Evolutionary conservation across 176 grass and related monocot species (phyloP), one percentile per base, ranked within the genome.

Genomic region (Carex kokanica): DNA sequence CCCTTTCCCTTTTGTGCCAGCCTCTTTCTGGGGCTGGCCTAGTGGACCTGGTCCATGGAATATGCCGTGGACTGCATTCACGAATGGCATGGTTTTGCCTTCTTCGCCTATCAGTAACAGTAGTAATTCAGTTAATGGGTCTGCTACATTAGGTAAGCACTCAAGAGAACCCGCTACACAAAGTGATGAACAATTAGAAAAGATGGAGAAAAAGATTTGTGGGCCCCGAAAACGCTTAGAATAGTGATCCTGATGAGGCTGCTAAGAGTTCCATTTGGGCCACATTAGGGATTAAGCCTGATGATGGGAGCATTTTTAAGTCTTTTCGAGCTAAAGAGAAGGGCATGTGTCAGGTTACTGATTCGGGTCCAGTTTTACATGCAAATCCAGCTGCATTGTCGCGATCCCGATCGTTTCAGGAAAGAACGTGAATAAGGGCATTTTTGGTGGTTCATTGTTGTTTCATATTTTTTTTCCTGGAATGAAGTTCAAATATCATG

Each of bases 211-310:
- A 78, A 98, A 90, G 3, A 62, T 79, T 72, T 98, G n/a, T 93
- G 79, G 86, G 70, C 87, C 53, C 93, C 96, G 23, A 98, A 95
- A 86, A 86, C 88, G 24, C 86, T 93, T 55, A 87, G 91, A 74
- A 83, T 93, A 65, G 86, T 80, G 83, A 95, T 45, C 89, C 86
- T 57, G 77, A 84, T 45, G 91, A 93, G 71, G 93, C 88, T 0
- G 86, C 89, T 38, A 95, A 93, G 88, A 98, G 89, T 87, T 93
- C 86, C 13, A 88, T 98, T 86, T 87, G 87, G 89, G 58, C 86
- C 24, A 85, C 86, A 80, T 93, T 90, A n/a, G 89, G 95, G 40
- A 93, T 98, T 83, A 93, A 93, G 84, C 79, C 72, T 87, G 89
- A 88, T 6, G 84, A 93, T 36, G 86, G 70, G 74, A 60, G 84